phyloP scores from a whole-genome alignment of 1,284 basidiomycete species.

The Microbotryum silenes-acaulis region DNA sequence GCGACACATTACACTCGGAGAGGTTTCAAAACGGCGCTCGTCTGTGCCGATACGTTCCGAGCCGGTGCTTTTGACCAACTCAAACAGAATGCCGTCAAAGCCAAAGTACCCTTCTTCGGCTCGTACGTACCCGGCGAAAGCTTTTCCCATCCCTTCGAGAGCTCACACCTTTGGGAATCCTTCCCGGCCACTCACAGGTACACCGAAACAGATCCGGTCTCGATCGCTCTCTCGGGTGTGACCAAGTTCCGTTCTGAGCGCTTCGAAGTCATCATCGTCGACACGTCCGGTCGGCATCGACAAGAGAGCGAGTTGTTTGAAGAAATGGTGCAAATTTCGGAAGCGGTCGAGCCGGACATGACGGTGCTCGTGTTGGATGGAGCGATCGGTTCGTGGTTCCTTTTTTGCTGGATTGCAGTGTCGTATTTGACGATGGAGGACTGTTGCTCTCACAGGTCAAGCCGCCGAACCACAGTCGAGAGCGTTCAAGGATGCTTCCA shows the following conservation, averaged over 20 bases:
- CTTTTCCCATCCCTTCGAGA: not conserved
- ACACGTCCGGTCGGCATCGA: constrained; percentile 94
- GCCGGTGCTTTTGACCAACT: constrained; percentile 97
- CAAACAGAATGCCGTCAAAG: constrained; percentile 89
- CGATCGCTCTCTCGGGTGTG: constrained; percentile 89
- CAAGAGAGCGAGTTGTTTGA: constrained; percentile 95
- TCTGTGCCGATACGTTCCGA: constrained; percentile 99
- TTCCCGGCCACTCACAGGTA: constrained; percentile 46
- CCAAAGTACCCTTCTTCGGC: constrained; percentile 97
- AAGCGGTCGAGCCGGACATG: constrained; percentile 72
- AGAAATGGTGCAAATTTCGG: constrained; percentile 95
- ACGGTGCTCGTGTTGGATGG: constrained; percentile 47
- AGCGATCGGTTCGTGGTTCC: constrained; percentile 37
- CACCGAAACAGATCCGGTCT: constrained; percentile 96
- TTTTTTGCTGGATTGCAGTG: not conserved
- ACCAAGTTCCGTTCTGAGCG: constrained; percentile 94
- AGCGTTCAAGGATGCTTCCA: constrained; percentile 95
- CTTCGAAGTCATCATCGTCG: constrained; percentile 98
- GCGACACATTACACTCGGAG: constrained; percentile 96
- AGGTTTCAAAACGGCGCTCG: constrained; percentile 95
- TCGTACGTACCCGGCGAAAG: constrained; percentile 43
- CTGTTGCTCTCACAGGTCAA: constrained; percentile 55
- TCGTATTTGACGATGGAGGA: not conserved
- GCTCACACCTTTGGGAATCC: not conserved
- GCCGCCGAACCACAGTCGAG: constrained; percentile 91